Evolutionary conservation across 805 yeast genomes (phyloP).

Genomic region (Saccharomycopsis microspora): DNA sequence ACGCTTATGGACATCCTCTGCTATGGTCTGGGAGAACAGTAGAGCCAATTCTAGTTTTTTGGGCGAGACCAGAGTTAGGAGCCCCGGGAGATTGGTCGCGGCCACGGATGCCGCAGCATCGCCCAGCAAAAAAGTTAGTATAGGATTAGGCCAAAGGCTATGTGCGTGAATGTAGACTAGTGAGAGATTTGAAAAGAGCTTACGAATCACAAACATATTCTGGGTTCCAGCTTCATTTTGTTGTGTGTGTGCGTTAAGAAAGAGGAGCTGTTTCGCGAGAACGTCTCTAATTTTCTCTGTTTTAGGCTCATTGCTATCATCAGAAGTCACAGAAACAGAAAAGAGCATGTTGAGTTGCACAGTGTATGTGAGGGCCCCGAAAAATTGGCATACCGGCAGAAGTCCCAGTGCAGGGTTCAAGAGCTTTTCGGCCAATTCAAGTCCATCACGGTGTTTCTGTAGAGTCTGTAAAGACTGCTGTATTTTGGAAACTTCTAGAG

Average conservation of each 20-base stretch:
- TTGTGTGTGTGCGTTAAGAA: too few species aligned
- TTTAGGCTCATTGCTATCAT: not conserved
- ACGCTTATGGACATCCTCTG: conserved; percentile 38
- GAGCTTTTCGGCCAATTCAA: conserved; percentile 43
- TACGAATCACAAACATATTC: conserved; percentile 31
- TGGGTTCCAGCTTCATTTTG: too few species aligned
- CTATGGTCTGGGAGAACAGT: conserved; percentile 33
- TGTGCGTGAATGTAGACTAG: conserved; percentile 32
- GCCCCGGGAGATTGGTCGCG: not conserved
- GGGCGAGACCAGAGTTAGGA: not conserved
- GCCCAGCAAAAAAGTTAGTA: conserved; percentile 21
- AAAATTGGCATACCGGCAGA: conserved; percentile 46
- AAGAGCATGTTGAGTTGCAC: conserved; percentile 37
- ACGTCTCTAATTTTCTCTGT: too few species aligned
- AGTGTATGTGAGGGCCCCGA: conserved; percentile 73
- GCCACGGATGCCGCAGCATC: conserved; percentile 1
- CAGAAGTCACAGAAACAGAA: not conserved
- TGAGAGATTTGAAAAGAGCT: conserved; percentile 45
- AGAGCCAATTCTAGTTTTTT: conserved; percentile 17
- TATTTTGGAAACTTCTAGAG: conserved; percentile 24
- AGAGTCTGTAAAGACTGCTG: conserved; percentile 47
- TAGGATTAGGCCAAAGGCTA: conserved; percentile 30
- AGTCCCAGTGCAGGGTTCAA: conserved; percentile 25
- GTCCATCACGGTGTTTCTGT: conserved; percentile 48
- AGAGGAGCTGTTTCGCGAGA: too few species aligned